Evolutionary conservation across 108 stramenopile species (phyloP), one percentile per base, ranked within the genome.

Genomic region (Fragilariopsis cylindrus): DNA sequence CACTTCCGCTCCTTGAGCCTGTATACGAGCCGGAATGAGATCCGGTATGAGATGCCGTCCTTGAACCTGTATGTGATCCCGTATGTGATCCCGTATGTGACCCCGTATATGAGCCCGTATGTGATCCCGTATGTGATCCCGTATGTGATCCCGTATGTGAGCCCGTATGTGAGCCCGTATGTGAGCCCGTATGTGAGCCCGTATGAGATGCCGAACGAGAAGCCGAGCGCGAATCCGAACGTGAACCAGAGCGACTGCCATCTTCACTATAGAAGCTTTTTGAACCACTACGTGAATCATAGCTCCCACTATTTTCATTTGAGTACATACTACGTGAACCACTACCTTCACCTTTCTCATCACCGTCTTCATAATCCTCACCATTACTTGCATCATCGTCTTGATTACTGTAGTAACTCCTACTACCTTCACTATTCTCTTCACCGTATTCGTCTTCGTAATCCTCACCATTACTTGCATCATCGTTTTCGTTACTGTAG

Each of bases 281-380:
- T 3, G 39, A 7, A 47, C 53, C 73, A 16, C 42, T 41, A 45
- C 44, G 19, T 11, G 45, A 42, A 18, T 62, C 16, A 18, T 62
- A 62, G 60, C 60, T 62, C 19, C 60, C 11, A 53, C 63, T 48
- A 13, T 46, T 40, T 41, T 73, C 73, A 21, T 50, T 47, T 42
- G 60, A 63, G 60, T 74, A 60, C 49, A 70, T 74, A 18, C 72
- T 68, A 46, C 46, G 65, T 18, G 58, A 62, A 5, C 67, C 30
- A 41, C 60, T 70, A 8, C 48, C 75, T 7, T 53, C 71, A 39
- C 60, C 69, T 53, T 53, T 12, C 15, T 12, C 12, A 0, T n/a
- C 52, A 12, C 15, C 52, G 52, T n/a, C 52, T 15, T n/a, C 15
- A 48, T 13, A 21, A 63, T 77, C 50, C 8, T 53, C 57, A 8